Conservation (phyloP, 2,329 filamentous ascomycete species). For the Westerdykella sp. region DNA sequence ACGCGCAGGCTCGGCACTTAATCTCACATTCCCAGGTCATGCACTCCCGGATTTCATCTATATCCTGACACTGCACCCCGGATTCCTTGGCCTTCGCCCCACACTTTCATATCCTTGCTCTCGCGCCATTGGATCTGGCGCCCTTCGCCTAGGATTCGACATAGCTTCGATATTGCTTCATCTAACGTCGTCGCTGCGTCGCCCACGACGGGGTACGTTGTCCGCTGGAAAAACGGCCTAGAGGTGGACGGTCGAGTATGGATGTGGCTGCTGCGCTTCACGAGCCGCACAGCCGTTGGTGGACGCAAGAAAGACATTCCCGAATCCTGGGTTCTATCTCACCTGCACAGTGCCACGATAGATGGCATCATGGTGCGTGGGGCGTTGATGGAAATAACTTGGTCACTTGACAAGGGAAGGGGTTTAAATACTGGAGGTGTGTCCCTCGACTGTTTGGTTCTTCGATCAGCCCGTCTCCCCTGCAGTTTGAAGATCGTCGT, state of each 20-base stretch:
- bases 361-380: slow-evolving; percentile 1
- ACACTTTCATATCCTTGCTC: not conserved
- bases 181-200: slow-evolving; percentile 12
- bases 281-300: slow-evolving; percentile 11
- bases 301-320: slow-evolving; percentile 9
- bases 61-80: not conserved
- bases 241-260: not conserved
- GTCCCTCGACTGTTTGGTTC: not conserved
- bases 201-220: slow-evolving; percentile 6
- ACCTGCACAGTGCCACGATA: not conserved
- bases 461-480: not conserved
- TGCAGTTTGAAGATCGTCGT: slow-evolving; percentile 1
- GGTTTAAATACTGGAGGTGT: not conserved
- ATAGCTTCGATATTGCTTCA: slow-evolving; percentile 23
- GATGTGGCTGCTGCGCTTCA: slow-evolving; percentile 8
- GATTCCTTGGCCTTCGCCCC: slow-evolving; percentile 1
- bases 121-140: too few species aligned
- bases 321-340: slow-evolving; percentile 5
- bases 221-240: slow-evolving; percentile 11
- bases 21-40: not conserved
- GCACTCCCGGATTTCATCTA: not conserved
- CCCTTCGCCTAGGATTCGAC: slow-evolving; percentile 18
- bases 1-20: slow-evolving; percentile 1
- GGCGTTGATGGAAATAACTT: slow-evolving; percentile 6
- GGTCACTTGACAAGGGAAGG: not conserved